These are phyloP conservation scores for Yamadazyma dushanensis DNA, from an alignment of 1,139 yeast species.

Conservation along the genomic window DNA sequence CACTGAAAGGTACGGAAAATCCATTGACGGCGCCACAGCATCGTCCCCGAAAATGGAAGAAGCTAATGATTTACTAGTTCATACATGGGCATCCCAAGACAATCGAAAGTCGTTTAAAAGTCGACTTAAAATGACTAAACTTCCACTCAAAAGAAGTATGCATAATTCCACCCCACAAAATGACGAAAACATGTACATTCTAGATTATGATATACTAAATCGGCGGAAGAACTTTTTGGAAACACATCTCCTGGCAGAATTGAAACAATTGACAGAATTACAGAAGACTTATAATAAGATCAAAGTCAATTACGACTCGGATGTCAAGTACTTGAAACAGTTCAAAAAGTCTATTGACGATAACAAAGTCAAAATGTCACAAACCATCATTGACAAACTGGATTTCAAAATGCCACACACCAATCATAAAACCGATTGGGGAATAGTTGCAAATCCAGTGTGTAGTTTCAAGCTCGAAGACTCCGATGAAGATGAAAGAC, in stretches of 20 bases:
- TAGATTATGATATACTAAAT: slow-evolving; percentile 32
- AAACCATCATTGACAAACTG: background rate
- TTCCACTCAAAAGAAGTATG: slow-evolving; percentile 33
- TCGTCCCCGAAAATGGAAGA: slow-evolving; percentile 19
- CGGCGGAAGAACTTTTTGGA: slow-evolving; percentile 35
- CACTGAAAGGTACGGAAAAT: slow-evolving; percentile 25
- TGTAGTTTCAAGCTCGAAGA: slow-evolving; percentile 17
- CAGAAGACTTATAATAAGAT: slow-evolving; percentile 27
- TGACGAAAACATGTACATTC: slow-evolving; percentile 20
- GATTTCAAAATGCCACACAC: background rate
- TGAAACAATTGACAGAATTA: slow-evolving; percentile 38
- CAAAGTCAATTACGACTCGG: slow-evolving; percentile 29
- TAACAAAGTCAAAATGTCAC: slow-evolving; percentile 14
- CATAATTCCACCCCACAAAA: slow-evolving; percentile 15
- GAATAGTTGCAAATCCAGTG: background rate
- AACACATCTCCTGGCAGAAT: slow-evolving; percentile 43
- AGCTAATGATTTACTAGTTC: slow-evolving; percentile 29
- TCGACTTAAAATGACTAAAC: slow-evolving; percentile 31
- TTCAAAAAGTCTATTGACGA: slow-evolving; percentile 20
- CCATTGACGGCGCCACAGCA: background rate
- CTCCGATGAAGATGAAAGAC: slow-evolving; percentile 21
- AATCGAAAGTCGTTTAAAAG: slow-evolving; percentile 31
- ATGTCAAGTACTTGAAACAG: slow-evolving; percentile 32
- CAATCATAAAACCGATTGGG: background rate
- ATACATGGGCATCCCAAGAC: slow-evolving; percentile 31